These are phyloP conservation scores for Pythium oligandrum DNA, from an alignment of 352 stramenopile genomes.

Conservation along the genomic window DNA sequence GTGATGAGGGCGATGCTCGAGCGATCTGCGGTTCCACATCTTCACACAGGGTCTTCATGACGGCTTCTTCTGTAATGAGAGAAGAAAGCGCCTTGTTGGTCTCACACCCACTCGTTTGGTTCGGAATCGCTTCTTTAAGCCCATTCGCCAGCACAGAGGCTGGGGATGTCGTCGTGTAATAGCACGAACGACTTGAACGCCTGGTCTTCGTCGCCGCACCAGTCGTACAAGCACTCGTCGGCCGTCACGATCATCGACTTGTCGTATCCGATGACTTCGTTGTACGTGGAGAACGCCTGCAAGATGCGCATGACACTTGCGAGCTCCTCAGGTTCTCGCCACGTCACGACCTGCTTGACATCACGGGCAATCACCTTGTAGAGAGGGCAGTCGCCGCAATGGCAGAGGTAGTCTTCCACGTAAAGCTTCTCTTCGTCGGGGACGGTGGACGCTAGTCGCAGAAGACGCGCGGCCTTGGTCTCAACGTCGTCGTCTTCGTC, in stretches of 20 bases:
- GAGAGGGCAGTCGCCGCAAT: slow-evolving; percentile 18
- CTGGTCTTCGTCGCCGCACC: slow-evolving; percentile 56
- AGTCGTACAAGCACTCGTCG: slow-evolving; percentile 50
- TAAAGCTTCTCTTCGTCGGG: slow-evolving; percentile 1
- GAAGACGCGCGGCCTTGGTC: slow-evolving; percentile 3
- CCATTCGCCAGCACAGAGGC: slow-evolving; percentile 25
- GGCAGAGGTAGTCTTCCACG: slow-evolving; percentile 17
- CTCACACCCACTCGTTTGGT: neutral
- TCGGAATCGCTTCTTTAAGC: neutral
- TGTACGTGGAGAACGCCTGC: slow-evolving; percentile 70
- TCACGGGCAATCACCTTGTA: slow-evolving; percentile 16
- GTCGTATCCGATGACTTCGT: slow-evolving; percentile 52
- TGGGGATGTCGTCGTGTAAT: slow-evolving; percentile 51
- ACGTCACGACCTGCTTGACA: slow-evolving; percentile 18
- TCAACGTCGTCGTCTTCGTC: slow-evolving; percentile 4
- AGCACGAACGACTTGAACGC: slow-evolving; percentile 68
- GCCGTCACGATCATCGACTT: slow-evolving; percentile 47
- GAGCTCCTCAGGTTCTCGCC: slow-evolving; percentile 7
- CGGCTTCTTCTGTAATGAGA: slow-evolving; percentile 18
- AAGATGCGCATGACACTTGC: slow-evolving; percentile 40
- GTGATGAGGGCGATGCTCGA: slow-evolving; percentile 30
- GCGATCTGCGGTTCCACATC: neutral
- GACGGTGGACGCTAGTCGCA: slow-evolving; percentile 12
- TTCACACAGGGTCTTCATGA: neutral
- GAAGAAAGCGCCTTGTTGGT: neutral